A percentile compares a stretch with the other conserved stretches of the same genome.
phyloP scores from a whole-genome alignment of 169 alveolate genomes.

The Cryptosporidium viatorum region DNA sequence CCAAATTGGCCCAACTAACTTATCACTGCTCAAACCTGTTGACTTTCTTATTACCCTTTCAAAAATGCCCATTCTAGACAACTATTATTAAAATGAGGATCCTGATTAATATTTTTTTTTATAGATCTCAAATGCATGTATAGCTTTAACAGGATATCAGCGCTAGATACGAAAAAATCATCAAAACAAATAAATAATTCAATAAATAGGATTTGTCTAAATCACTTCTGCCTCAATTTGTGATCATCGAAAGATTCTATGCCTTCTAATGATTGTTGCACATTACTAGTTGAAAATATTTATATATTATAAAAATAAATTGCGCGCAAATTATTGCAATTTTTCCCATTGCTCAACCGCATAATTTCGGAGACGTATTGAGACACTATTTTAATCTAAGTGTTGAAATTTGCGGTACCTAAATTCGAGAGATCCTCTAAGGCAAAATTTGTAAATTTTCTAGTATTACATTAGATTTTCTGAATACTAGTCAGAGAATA shows the following conservation, averaged over 20 bases:
- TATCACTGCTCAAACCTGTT: neutral
- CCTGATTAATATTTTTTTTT: neutral
- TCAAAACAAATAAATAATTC: neutral
- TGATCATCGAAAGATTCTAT: neutral
- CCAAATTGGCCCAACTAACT: constrained; percentile 35
- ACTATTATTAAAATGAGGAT: neutral
- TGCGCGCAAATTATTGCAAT: constrained; percentile 29
- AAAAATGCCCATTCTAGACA: constrained; percentile 1
- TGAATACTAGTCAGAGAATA: neutral
- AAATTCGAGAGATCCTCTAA: neutral
- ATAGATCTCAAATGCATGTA: constrained; percentile 14
- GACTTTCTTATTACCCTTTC: neutral
- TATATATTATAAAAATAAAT: neutral
- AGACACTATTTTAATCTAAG: neutral
- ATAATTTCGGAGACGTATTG: constrained; percentile 18
- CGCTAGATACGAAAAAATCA: neutral
- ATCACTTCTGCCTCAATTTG: neutral
- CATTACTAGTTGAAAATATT: neutral
- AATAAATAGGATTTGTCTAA: neutral
- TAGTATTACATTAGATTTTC: neutral
- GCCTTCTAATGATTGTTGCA: neutral
- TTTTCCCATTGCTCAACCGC: neutral
- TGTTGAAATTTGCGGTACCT: constrained; percentile 10
- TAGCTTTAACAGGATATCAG: constrained; percentile 15
- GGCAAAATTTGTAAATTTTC: neutral